Conservation (phyloP, 768 basidiomycete genomes). For the Ramaria sp. region DNA sequence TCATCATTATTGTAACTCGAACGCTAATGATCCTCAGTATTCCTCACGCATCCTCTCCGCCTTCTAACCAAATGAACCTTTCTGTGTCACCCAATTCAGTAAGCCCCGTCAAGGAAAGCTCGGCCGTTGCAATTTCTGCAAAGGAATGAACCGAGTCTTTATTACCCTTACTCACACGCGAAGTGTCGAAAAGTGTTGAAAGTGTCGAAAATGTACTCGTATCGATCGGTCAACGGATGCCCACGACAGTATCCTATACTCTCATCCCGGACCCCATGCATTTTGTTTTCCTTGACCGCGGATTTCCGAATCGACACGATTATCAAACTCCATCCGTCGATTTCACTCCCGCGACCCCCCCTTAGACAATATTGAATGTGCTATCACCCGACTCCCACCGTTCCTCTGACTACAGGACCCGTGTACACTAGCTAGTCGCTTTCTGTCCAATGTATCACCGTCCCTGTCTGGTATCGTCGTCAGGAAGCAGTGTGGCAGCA, state of each 20-base stretch:
- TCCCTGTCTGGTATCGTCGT: background rate
- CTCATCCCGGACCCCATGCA: background rate
- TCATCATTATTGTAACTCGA: conserved; percentile 2
- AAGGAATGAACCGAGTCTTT: conserved; percentile 3
- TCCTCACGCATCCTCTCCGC: conserved; percentile 78
- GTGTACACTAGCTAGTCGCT: background rate
- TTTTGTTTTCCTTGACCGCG: background rate
- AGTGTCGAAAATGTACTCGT: conserved; percentile 7
- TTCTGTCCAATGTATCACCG: background rate
- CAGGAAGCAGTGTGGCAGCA: background rate
- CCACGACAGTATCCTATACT: conserved; percentile 5
- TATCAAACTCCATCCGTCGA: background rate
- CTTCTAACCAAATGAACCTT: conserved; percentile 27
- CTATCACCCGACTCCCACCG: background rate
- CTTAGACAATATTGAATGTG: background rate
- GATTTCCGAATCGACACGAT: background rate
- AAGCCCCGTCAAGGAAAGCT: conserved; percentile 55
- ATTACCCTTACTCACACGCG: background rate
- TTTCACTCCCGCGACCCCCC: background rate
- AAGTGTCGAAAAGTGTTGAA: background rate
- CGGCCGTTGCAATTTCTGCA: conserved; percentile 11
- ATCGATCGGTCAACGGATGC: conserved; percentile 1
- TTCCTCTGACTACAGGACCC: background rate
- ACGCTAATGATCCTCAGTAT: conserved; percentile 42
- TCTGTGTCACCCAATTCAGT: conserved; percentile 70